Evolutionary conservation across 345 rosid genomes (phyloP).

Genomic region (Populus pruinosa): DNA sequence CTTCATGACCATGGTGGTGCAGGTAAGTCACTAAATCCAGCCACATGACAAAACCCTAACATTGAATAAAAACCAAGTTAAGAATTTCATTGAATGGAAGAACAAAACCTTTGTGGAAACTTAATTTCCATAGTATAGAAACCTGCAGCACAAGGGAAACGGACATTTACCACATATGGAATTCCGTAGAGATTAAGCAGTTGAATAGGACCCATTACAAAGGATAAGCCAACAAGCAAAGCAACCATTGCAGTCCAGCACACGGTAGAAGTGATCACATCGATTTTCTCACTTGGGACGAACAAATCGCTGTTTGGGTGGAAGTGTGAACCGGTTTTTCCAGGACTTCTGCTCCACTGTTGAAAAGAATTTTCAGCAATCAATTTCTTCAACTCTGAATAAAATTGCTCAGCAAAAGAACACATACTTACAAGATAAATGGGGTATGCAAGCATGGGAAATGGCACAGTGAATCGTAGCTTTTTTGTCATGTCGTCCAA

Average conservation of each 20-base stretch:
- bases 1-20: slow-evolving; percentile 85
- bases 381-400: background rate
- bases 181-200: slow-evolving; percentile 27
- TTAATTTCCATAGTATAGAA: background rate
- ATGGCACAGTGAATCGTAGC: slow-evolving; percentile 73
- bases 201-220: slow-evolving; percentile 21
- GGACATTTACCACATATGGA: slow-evolving; percentile 17
- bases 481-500: slow-evolving; percentile 45
- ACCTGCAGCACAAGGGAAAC: background rate
- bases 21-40: slow-evolving; percentile 79
- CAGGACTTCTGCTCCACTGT: slow-evolving; percentile 45
- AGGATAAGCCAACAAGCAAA: slow-evolving; percentile 19
- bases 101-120: background rate
- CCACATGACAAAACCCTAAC: slow-evolving; percentile 70
- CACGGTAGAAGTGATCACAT: slow-evolving; percentile 33
- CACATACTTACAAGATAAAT: slow-evolving; percentile 61
- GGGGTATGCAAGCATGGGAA: slow-evolving; percentile 86
- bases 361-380: slow-evolving; percentile 1
- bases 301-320: slow-evolving; percentile 39
- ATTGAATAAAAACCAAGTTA: background rate
- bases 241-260: slow-evolving; percentile 40
- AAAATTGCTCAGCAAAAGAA: background rate
- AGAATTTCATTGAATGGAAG: background rate
- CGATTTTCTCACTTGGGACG: slow-evolving; percentile 29
- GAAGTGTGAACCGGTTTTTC: slow-evolving; percentile 47